Evolutionary conservation across 257 asterid species (phyloP), one percentile per base, ranked within the genome.

Genomic region (Przewalskia tangutica): DNA sequence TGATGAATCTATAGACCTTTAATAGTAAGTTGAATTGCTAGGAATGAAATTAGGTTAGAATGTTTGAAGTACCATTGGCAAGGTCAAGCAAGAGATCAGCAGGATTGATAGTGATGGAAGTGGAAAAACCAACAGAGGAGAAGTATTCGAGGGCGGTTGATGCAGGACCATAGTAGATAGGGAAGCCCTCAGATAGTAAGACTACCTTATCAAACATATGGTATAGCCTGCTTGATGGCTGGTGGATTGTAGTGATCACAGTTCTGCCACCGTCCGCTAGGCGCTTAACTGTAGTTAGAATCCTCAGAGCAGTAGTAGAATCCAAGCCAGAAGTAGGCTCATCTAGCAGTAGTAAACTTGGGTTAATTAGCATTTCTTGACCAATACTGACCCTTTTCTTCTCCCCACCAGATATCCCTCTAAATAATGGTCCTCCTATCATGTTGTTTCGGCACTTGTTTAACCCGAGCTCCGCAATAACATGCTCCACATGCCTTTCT

Each of bases 241-340:
- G 99, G 83, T 96, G 99, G 76, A 96, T 96, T 81, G 99, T 96
- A 86, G 99, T 96, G 59, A 96, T 86, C 58, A 96, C 89, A 3
- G 95, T 96, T 82, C 99, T 84, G 12, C 99, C 99, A n/a, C 98
- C 98, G 3, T 82, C 77, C 12, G 98, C 98, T 1, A 96, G 92
- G 73, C 92, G 89, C 80, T 92, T 93, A 67, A 94, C 51, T 2
- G 97, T 96, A 84, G 88, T 94, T 86, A 96, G 51, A 81, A 96
- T 94, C 81, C 98, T 84, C 77, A 86, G 93, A 64, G 99, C 99
- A 0, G 98, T 94, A 88, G 98, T 96, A 4, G 99, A 96, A 54
- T 96, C 99, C 62, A 96, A 92, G 4, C 99, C 99, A 7, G 99
- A 96, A 32, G 99, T 96, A 79, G 99, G 99, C 90, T 96, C 99